Base-by-base conservation (phyloP, 129 eudicot species). In the Centaurea solstitialis region DNA sequence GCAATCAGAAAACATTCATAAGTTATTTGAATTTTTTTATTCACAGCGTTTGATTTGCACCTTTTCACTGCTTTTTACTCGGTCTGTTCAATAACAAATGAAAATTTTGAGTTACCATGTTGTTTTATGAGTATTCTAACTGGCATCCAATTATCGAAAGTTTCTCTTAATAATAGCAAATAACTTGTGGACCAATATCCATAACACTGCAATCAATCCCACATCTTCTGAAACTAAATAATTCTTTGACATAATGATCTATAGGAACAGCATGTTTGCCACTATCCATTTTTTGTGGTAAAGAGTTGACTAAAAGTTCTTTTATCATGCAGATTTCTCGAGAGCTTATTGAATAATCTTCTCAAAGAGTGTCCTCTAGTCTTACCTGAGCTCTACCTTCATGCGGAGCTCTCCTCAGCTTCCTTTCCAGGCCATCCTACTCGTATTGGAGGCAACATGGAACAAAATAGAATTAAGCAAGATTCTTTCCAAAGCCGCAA, bases 321-420 rank as follows among this genome's bases (percentile, higher is more conserved):
- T 64, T 45, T 81, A 57, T 81, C 62, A 33, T 87, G 89, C 93
- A 93, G 97, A 84, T 93, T 83, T 86, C 85, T 93, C 12, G 97
- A 93, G 88, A 71, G 90, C 85, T 80, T 93, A 84, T 71, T 93
- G 78, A 91, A 93, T 85, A 68, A 67, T 70, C 61, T 71, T 72
- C 96, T 93, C 76, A 84, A 84, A 78, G 75, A 84, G 23, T 87
- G 82, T 73, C 83, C 93, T 59, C 38, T 85, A 4, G 70, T 81
- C 30, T 88, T 93, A 53, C 96, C 97, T 26, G 91, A 89, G 79
- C 86, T 93, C 38, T 82, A 72, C 68, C 90, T 79, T 81, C 87
- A 85, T 69, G 72, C 50, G 40, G 89, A 80, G 81, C 45, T 67
- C 59, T 35, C 67, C 35, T 33, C 76, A 11, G 65, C 78, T 13